These are phyloP conservation scores for Linnemannia exigua DNA, from an alignment of 192 early-diverging fungal species.

Conservation along the genomic window DNA sequence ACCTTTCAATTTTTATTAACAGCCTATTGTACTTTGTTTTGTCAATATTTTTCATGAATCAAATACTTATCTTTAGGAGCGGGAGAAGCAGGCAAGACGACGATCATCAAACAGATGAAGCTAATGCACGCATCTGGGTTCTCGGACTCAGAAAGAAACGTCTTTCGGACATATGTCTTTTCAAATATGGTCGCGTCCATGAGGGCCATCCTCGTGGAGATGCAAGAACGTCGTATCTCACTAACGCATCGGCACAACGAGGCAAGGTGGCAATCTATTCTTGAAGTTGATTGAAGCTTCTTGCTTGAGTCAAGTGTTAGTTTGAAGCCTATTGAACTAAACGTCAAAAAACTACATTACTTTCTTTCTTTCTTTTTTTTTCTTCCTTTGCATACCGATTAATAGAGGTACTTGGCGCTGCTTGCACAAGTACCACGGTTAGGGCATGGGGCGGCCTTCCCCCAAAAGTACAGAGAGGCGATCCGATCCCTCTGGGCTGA, in stretches of 20 bases:
- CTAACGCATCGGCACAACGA: conserved; percentile 22
- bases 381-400: too few relatives aligned
- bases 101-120: conserved; percentile 73
- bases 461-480: conserved; percentile 55
- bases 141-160: conserved; percentile 55
- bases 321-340: too few relatives aligned
- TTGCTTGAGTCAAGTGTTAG: too few relatives aligned
- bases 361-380: too few relatives aligned
- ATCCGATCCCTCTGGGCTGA: conserved; percentile 64
- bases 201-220: conserved; percentile 64
- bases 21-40: neutral
- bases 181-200: conserved; percentile 63
- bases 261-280: conserved; percentile 1
- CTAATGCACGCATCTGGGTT: conserved; percentile 70
- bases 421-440: conserved; percentile 57
- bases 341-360: too few relatives aligned
- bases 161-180: conserved; percentile 61
- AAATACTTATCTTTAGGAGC: conserved; percentile 50
- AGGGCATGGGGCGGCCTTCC: conserved; percentile 45
- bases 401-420: conserved; percentile 48
- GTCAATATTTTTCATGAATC: too few relatives aligned
- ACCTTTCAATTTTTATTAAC: neutral
- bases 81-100: conserved; percentile 72
- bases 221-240: conserved; percentile 32
- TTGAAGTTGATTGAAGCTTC: too few relatives aligned